A percentile compares a stretch with the other conserved stretches of the same genome.
Conservation (phyloP, 768 basidiomycete genomes). For the Boletus pseudo-olivaceus region DNA sequence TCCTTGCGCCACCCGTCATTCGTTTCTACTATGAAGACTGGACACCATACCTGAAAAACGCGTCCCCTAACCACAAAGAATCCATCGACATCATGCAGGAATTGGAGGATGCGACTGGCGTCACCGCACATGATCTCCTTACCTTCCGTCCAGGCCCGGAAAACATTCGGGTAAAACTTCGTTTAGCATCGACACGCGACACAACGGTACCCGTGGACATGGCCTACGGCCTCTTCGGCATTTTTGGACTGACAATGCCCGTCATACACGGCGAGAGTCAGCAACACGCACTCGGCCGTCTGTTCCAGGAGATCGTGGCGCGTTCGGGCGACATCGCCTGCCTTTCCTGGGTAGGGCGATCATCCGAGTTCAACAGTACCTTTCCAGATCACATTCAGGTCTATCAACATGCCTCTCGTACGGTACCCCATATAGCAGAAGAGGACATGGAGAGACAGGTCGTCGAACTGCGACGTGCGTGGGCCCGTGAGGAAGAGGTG, state of each 20-base stretch:
- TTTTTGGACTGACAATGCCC: slow-evolving; percentile 15
- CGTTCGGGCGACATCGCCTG: slow-evolving; percentile 18
- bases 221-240: slow-evolving; percentile 22
- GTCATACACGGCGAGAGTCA: slow-evolving; percentile 18
- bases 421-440: slow-evolving; percentile 1
- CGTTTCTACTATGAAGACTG: slow-evolving; percentile 22
- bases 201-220: slow-evolving; percentile 18
- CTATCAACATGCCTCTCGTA: slow-evolving; percentile 2
- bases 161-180: slow-evolving; percentile 14
- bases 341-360: slow-evolving; percentile 17
- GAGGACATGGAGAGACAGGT: slow-evolving; percentile 5
- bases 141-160: slow-evolving; percentile 9
- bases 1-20: slow-evolving; percentile 19
- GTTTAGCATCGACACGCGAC: slow-evolving; percentile 19
- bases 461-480: neutral
- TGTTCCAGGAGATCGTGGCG: slow-evolving; percentile 19
- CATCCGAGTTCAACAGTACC: slow-evolving; percentile 21
- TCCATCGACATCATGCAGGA: slow-evolving; percentile 14
- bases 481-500: slow-evolving; percentile 1
- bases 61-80: slow-evolving; percentile 16
- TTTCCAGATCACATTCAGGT: slow-evolving; percentile 17
- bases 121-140: slow-evolving; percentile 8
- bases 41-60: slow-evolving; percentile 17
- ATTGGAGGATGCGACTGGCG: slow-evolving; percentile 6
- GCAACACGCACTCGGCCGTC: slow-evolving; percentile 18